Evolutionary conservation across 495 filamentous ascomycete species (phyloP), one percentile per base, ranked within the genome.

Genomic region (Penicillium canariense): DNA sequence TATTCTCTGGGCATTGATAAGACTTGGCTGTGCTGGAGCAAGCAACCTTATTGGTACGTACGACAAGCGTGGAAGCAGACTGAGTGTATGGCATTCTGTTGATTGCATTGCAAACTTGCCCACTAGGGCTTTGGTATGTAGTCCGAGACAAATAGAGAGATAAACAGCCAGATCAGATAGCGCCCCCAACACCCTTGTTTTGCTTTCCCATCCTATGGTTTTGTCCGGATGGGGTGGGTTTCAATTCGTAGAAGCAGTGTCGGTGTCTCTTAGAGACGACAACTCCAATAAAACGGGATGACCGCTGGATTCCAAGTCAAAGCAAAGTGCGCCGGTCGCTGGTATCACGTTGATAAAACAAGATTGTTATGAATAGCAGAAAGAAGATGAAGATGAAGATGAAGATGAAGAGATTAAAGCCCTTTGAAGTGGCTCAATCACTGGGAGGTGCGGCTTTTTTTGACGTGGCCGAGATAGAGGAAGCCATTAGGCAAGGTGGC

Each of bases 381-480:
- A 62, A 52, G 54, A 55, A 61, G 48, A 40, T 52, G 44, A 34
- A 53, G 46, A 14, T 18, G 35, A 47, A 46, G 55, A 20, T 9
- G 34, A 44, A 57, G 15, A 48, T 6, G 20, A 32, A 31, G 34
- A 38, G 26, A 59, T 62, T 3, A 35, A 20, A 5, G 4, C 15
- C 38, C 23, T 15, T 18, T 23, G 31, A 32, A 20, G 7, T 23
- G n/a, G n/a, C n/a, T 45, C 5, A 45, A 48, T 55, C 53, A 57
- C 38, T 44, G 50, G 38, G 56, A 56, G 30, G 47, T 23, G 35
- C 58, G 56, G 35, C 57, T 35, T 22, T 50, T 12, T 51, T 56
- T 50, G 49, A 57, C 54, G 54, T 68, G 54, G 43, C 70, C 70
- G 17, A 73, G 58, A 61, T 52, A 68, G 36, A 73, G 65, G 60